These are phyloP conservation scores for Coniochaeta sp. DNA, from an alignment of 2,329 filamentous ascomycete species.

Conservation along the genomic window DNA sequence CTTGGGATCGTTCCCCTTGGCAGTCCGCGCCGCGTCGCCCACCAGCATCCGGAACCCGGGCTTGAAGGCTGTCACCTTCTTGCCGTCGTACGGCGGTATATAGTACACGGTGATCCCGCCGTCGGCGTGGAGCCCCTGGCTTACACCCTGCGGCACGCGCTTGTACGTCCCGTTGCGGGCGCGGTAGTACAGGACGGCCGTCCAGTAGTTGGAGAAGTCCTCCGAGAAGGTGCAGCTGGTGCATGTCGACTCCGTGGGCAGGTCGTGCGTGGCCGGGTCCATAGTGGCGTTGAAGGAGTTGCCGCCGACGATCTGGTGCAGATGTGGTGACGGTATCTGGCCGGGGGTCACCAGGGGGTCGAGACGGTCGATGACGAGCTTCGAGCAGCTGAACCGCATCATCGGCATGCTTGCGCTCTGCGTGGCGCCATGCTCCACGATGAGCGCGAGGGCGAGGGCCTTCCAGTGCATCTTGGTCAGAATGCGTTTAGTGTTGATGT, in stretches of 20 bases:
- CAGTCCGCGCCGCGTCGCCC: conserved; percentile 18
- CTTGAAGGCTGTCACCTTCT: conserved; percentile 30
- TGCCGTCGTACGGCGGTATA: conserved; percentile 27
- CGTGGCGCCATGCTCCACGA: conserved; percentile 7
- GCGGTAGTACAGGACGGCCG: conserved; percentile 1
- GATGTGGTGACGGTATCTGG: background rate
- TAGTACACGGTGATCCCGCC: conserved; percentile 30
- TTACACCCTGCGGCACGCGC: conserved; percentile 21
- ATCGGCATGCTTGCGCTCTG: conserved; percentile 12
- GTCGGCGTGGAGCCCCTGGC: conserved; percentile 19
- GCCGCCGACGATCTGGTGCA: conserved; percentile 5
- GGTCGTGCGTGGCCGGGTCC: conserved; percentile 2
- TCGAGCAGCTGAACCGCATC: conserved; percentile 4
- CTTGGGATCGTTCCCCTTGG: conserved; percentile 10
- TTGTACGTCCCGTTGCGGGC: conserved; percentile 1
- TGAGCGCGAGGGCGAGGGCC: conserved; percentile 8
- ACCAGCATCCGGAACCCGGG: conserved; percentile 28
- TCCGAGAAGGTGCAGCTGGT: conserved; percentile 3
- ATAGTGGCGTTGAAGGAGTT: conserved; percentile 3
- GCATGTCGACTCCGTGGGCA: background rate
- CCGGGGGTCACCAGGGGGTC: conserved; percentile 6
- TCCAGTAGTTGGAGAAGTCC: conserved; percentile 4
- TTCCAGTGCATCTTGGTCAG: conserved; percentile 14
- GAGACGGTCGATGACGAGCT: conserved; percentile 6
- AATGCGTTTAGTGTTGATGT: background rate